Percentiles rank a stretch among this genome's conserved stretches.
Conservation (phyloP, 192 early-diverging fungal species). For the Powellomyces hirtus region DNA sequence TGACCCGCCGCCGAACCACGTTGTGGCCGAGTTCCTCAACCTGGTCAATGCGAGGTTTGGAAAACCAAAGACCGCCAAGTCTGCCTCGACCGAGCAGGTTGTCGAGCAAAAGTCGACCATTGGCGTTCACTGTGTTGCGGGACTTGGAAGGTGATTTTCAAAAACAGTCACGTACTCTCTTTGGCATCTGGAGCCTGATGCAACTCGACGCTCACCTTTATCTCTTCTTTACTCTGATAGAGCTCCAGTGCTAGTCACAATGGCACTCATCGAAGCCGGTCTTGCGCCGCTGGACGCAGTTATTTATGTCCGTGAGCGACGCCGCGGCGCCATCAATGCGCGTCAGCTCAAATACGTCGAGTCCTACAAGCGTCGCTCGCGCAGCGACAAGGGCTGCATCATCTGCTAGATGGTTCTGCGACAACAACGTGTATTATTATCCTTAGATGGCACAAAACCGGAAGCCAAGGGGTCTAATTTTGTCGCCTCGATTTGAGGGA, state of each 20-base stretch:
- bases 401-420: too few species aligned
- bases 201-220: too few species aligned
- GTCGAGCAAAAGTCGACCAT: conserved; percentile 28
- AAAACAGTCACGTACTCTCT: neutral
- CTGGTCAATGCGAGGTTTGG: conserved; percentile 60
- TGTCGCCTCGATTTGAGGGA: too few species aligned
- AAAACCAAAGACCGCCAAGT: conserved; percentile 1
- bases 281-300: conserved; percentile 76
- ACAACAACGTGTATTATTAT: too few species aligned
- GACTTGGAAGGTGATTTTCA: conserved; percentile 65
- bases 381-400: conserved; percentile 21
- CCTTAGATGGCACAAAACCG: too few species aligned
- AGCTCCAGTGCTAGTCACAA: conserved; percentile 79
- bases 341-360: conserved; percentile 61
- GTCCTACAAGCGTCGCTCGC: conserved; percentile 11
- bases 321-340: conserved; percentile 78
- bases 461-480: too few species aligned
- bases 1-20: conserved; percentile 61
- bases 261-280: conserved; percentile 79
- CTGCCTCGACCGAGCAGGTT: neutral
- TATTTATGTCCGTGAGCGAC: conserved; percentile 61
- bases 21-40: conserved; percentile 65
- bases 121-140: conserved; percentile 79
- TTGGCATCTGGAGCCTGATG: too few species aligned
- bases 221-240: neutral